Base-by-base conservation (phyloP, 1,284 basidiomycete species). In the Papiliotrema flavescens region DNA sequence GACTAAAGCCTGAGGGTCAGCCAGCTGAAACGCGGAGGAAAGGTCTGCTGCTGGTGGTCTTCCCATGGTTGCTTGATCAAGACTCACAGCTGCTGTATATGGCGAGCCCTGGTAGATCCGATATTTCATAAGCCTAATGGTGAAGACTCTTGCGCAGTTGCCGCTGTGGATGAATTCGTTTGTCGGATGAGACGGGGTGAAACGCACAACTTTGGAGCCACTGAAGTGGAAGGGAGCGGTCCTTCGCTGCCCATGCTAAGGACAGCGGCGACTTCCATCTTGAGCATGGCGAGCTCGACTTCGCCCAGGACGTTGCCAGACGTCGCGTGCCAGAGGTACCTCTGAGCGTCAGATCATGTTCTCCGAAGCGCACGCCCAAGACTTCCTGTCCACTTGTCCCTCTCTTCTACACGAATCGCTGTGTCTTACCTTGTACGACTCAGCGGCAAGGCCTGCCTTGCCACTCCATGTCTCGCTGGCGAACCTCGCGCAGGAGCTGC, bases 71-170 rank as follows among this genome's bases (percentile, higher is more conserved):
- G 35, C 9, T 20, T 14, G 41, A 14, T 9, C 22, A 58, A n/a
- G n/a, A n/a, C 56, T 35, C 34, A 58, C 56, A 14, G 56, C 53
- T 3, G 56, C 56, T 15, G 47, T 35, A 44, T 46, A 28, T 3
- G 41, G 53, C n/a, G 39, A 39, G 8, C 57, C 57, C 37, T 59
- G 51, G 19, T 43, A 34, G 19, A 59, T 46, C 15, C 57, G 37
- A 41, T 53, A 59, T 46, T 44, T 36, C 45, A 59, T 24, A 19
- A 45, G 43, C 20, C 44, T 24, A 17, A 40, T 24, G 42, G 57
- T 59, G 50, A 55, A 59, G 4, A 43, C 15, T 15, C 17, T 4
- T 6, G 45, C 57, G 37, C 54, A 56, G n/a, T 44, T 37, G 3
- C 57, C 54, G 39, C 57, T 59, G 24, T n/a, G n/a, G n/a, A n/a